Conservation (phyloP, 192 early-diverging fungal species). For the Linnemannia exigua region DNA sequence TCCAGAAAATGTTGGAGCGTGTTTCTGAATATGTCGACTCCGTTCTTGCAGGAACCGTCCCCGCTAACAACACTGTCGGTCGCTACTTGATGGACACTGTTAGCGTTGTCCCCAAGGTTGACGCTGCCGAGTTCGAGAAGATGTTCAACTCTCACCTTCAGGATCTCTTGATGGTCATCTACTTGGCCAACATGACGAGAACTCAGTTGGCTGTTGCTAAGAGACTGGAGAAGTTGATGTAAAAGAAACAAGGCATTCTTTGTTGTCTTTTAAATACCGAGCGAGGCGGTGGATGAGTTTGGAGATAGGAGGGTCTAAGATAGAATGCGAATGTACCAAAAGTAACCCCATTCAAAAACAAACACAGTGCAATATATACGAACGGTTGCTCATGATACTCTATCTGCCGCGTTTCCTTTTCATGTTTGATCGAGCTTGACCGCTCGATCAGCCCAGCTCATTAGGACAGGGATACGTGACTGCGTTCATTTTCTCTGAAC, state of each 20-base stretch:
- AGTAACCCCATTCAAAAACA: conserved; percentile 3
- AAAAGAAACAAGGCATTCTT: conserved; percentile 18
- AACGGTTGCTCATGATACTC: not conserved
- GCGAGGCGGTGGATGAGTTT: not conserved
- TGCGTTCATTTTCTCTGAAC: not conserved
- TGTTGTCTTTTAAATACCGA: not conserved
- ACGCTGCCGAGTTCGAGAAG: conserved; percentile 87
- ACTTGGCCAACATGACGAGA: conserved; percentile 95
- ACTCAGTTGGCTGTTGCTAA: conserved; percentile 96
- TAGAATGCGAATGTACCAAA: conserved; percentile 4
- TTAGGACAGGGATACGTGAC: not conserved
- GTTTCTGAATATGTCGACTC: conserved; percentile 85
- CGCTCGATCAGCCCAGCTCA: not conserved
- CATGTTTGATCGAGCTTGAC: not conserved
- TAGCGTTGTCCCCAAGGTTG: conserved; percentile 89
- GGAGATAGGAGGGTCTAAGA: conserved; percentile 4
- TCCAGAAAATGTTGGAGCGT: conserved; percentile 88
- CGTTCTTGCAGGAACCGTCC: conserved; percentile 71
- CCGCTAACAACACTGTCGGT: conserved; percentile 85
- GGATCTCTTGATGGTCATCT: conserved; percentile 97
- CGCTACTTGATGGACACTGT: conserved; percentile 96
- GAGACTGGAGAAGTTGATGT: conserved; percentile 84
- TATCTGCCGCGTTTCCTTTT: not conserved
- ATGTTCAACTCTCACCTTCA: conserved; percentile 96
- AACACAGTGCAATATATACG: not conserved